phyloP scores from a whole-genome alignment of 495 filamentous ascomycete species.

The Xylaria palmicola region DNA sequence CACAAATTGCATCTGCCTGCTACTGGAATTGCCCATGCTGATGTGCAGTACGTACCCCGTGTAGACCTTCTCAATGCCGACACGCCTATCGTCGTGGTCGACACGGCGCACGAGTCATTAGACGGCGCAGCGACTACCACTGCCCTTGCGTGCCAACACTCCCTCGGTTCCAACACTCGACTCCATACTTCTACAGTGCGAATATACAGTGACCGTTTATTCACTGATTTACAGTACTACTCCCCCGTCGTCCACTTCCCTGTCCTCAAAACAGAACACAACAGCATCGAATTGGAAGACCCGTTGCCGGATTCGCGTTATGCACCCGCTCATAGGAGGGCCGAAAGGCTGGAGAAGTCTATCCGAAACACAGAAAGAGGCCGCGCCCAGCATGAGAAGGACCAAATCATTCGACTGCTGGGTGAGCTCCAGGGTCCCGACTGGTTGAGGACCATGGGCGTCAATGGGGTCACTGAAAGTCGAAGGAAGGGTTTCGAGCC shows the following conservation, averaged over 20 bases:
- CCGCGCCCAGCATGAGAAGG: conserved; percentile 86
- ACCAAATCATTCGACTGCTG: conserved; percentile 79
- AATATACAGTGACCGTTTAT: conserved; percentile 46
- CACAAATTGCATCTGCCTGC: conserved; percentile 16
- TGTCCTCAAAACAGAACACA: conserved; percentile 45
- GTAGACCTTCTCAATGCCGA: conserved; percentile 60
- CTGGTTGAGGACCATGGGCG: conserved; percentile 93
- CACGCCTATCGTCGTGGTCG: conserved; percentile 57
- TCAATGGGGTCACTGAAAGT: conserved; percentile 77
- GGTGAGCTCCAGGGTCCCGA: conserved; percentile 87
- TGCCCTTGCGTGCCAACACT: conserved; percentile 17
- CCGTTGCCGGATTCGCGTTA: conserved; percentile 68
- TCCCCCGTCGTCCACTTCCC: conserved; percentile 57
- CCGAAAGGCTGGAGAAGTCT: conserved; percentile 86
- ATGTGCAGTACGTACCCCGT: conserved; percentile 15
- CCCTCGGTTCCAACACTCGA: conserved; percentile 9
- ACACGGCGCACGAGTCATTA: conserved; percentile 34
- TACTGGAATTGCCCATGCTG: conserved; percentile 40
- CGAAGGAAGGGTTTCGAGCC: conserved; percentile 83
- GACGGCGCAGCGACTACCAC: conserved; percentile 28
- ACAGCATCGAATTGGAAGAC: conserved; percentile 51
- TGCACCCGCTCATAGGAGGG: conserved; percentile 68
- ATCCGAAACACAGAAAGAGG: conserved; percentile 92
- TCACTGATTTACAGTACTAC: conserved; percentile 50
- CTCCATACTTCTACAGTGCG: conserved; percentile 38